phyloP scores from a whole-genome alignment of 495 filamentous ascomycete genomes.

The Aspergillus haitiensis region DNA sequence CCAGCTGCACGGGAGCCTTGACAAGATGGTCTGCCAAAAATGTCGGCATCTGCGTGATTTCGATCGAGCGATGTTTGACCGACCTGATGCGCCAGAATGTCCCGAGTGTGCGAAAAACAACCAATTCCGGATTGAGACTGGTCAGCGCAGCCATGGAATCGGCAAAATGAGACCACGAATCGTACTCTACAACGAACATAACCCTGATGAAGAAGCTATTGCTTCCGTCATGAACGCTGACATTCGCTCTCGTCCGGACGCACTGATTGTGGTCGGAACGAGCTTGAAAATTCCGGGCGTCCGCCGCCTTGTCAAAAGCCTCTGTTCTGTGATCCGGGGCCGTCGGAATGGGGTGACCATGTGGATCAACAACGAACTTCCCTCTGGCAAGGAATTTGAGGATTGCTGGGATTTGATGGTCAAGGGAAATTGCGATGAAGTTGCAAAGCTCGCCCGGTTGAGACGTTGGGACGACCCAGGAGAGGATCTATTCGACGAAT shows the following conservation, averaged over 20 bases:
- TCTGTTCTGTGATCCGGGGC: conserved; percentile 76
- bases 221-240: conserved; percentile 84
- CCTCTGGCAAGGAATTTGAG: conserved; percentile 79
- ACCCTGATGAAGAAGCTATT: conserved; percentile 94
- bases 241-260: conserved; percentile 80
- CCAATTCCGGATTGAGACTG: conserved; percentile 70
- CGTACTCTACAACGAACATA: conserved; percentile 95
- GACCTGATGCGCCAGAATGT: conserved; percentile 82
- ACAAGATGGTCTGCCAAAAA: conserved; percentile 95
- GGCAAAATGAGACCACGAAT: conserved; percentile 88
- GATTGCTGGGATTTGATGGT: conserved; percentile 91
- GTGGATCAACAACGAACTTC: conserved; percentile 90
- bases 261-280: conserved; percentile 90
- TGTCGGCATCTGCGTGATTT: conserved; percentile 77
- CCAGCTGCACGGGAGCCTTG: conserved; percentile 90
- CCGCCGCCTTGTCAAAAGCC: conserved; percentile 81
- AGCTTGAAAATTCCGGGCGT: conserved; percentile 94
- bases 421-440: conserved; percentile 81
- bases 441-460: conserved; percentile 72
- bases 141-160: conserved; percentile 91
- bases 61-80: conserved; percentile 75
- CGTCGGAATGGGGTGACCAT: conserved; percentile 86
- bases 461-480: conserved; percentile 71
- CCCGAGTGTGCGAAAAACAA: conserved; percentile 73
- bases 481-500: conserved; percentile 46